Evolutionary conservation across 306 rosid species (phyloP).

Genomic region (Begonia masoniana): DNA sequence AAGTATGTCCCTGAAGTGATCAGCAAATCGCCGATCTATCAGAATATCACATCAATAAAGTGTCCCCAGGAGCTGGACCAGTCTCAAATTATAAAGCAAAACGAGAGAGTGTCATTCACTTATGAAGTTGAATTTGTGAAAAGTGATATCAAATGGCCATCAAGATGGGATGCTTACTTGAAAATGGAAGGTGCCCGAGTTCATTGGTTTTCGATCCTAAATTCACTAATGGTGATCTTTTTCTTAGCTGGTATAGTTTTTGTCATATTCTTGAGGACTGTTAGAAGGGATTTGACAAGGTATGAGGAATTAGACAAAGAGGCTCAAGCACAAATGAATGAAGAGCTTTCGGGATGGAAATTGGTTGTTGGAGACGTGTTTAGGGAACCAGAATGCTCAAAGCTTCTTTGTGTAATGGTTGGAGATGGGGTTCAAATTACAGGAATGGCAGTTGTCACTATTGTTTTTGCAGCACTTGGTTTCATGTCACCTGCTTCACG

Average conservation of each 20-base stretch:
- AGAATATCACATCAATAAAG: slow-evolving; percentile 15
- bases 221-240: slow-evolving; percentile 73
- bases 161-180: slow-evolving; percentile 97
- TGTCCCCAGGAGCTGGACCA: slow-evolving; percentile 57
- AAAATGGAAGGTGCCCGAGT: slow-evolving; percentile 96
- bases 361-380: slow-evolving; percentile 97
- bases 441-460: slow-evolving; percentile 86
- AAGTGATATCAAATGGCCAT: slow-evolving; percentile 84
- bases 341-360: slow-evolving; percentile 99
- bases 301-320: slow-evolving; percentile 95
- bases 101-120: slow-evolving; percentile 70
- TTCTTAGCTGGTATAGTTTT: slow-evolving; percentile 94
- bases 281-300: slow-evolving; percentile 90
- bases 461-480: slow-evolving; percentile 82
- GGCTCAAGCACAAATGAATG: slow-evolving; percentile 93
- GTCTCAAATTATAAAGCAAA: slow-evolving; percentile 68
- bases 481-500: slow-evolving; percentile 71
- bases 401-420: slow-evolving; percentile 88
- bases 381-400: slow-evolving; percentile 73
- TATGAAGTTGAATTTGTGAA: slow-evolving; percentile 84
- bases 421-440: slow-evolving; percentile 91
- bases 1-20: slow-evolving; percentile 47
- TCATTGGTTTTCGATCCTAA: slow-evolving; percentile 72
- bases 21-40: slow-evolving; percentile 35
- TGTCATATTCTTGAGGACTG: slow-evolving; percentile 82